Evolutionary conservation across 768 basidiomycete species (phyloP).

Genomic region (Kwoniella sp.): DNA sequence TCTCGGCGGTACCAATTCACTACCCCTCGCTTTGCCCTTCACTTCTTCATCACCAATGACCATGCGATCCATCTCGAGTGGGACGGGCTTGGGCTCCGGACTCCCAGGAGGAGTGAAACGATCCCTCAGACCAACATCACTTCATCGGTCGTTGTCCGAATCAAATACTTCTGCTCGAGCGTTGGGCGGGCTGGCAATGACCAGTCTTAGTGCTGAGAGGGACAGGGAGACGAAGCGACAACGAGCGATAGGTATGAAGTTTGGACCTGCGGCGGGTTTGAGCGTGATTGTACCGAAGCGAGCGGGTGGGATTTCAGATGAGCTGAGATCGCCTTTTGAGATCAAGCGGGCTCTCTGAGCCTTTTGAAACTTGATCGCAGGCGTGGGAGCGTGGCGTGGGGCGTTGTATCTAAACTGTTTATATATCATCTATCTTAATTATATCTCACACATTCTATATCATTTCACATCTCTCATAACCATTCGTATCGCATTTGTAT

Average conservation of each 20-base stretch:
- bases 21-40: conserved; percentile 18
- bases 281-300: conserved; percentile 23
- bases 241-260: conserved; percentile 5
- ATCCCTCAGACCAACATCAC: conserved; percentile 13
- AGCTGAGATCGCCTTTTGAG: conserved; percentile 26
- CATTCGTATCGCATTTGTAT: too few relatives aligned
- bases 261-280: conserved; percentile 20
- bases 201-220: conserved; percentile 11
- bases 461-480: neutral
- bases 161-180: conserved; percentile 1
- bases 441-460: neutral
- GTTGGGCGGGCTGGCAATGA: conserved; percentile 12
- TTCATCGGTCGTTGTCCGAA: conserved; percentile 23
- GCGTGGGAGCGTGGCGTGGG: too few relatives aligned
- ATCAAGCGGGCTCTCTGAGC: conserved; percentile 20
- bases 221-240: conserved; percentile 27
- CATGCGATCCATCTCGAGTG: neutral
- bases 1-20: conserved; percentile 2
- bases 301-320: conserved; percentile 8
- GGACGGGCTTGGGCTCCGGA: neutral
- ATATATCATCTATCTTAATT: conserved; percentile 3
- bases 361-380: too few relatives aligned
- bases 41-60: conserved; percentile 3
- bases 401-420: too few relatives aligned
- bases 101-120: conserved; percentile 14